These are phyloP conservation scores for Ceratocystis variospora DNA, from an alignment of 2,329 filamentous ascomycete genomes.

Conservation along the genomic window DNA sequence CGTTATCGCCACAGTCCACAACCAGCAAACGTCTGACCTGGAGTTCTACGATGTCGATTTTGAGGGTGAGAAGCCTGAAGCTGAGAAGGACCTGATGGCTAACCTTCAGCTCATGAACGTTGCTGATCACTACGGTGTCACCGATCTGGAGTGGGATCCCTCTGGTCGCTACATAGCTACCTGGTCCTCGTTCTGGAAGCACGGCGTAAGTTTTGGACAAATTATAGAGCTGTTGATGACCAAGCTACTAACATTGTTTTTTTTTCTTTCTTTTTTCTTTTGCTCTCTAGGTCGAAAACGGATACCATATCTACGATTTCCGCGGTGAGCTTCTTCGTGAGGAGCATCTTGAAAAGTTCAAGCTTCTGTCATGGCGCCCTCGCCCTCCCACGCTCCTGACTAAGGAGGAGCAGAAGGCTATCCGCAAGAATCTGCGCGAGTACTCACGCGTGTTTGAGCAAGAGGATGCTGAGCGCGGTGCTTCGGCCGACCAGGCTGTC, in stretches of 20 bases:
- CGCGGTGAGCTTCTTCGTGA: slow-evolving; percentile 78
- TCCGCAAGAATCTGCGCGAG: slow-evolving; percentile 96
- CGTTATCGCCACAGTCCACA: slow-evolving; percentile 82
- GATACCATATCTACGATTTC: slow-evolving; percentile 97
- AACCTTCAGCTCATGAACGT: slow-evolving; percentile 93
- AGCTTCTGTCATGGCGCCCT: slow-evolving; percentile 91
- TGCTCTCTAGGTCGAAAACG: slow-evolving; percentile 52
- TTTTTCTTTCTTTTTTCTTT: not conserved
- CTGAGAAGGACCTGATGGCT: slow-evolving; percentile 83
- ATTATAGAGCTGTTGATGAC: not conserved
- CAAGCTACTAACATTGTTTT: not conserved
- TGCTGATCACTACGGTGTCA: slow-evolving; percentile 92
- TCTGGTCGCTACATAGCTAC: slow-evolving; percentile 89
- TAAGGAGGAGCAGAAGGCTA: slow-evolving; percentile 94
- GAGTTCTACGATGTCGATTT: slow-evolving; percentile 98
- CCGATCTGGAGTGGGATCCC: slow-evolving; percentile 95
- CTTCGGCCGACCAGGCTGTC: slow-evolving; percentile 84
- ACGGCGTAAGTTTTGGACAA: slow-evolving; percentile 55
- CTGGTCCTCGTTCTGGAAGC: slow-evolving; percentile 90
- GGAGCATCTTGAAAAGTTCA: slow-evolving; percentile 90
- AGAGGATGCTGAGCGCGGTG: slow-evolving; percentile 84
- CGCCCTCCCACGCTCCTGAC: slow-evolving; percentile 78
- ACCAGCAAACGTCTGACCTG: slow-evolving; percentile 83
- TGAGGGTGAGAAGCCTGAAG: slow-evolving; percentile 88
- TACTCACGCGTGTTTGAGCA: slow-evolving; percentile 93